Evolutionary conservation across 2,329 filamentous ascomycete species (phyloP).

Genomic region (Colletotrichum acutatum): DNA sequence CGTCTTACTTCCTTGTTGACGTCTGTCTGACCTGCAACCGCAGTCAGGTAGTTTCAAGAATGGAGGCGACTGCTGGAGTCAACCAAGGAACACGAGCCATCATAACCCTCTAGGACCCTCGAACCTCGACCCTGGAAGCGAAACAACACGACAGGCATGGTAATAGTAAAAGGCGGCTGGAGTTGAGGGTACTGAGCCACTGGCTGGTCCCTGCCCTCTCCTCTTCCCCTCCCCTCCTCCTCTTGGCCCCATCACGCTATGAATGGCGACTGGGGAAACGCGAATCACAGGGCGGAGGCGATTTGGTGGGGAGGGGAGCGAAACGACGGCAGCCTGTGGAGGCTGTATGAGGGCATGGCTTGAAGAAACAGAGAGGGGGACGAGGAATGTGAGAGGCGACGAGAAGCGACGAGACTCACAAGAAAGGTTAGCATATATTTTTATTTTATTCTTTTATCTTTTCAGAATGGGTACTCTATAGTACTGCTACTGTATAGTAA

Average conservation of each 20-base stretch:
- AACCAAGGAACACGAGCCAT: conserved; percentile 29
- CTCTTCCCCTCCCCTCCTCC: conserved; percentile 5
- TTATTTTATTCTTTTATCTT: conserved; percentile 5
- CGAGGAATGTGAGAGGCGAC: conserved; percentile 4
- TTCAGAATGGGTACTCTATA: conserved; percentile 9
- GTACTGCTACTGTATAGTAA: background rate
- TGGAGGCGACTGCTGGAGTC: conserved; percentile 9
- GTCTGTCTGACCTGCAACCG: background rate
- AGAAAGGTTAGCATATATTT: conserved; percentile 24
- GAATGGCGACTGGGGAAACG: conserved; percentile 31
- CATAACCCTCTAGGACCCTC: conserved; percentile 15
- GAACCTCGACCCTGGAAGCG: conserved; percentile 24
- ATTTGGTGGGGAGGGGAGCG: conserved; percentile 33
- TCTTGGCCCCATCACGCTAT: conserved; percentile 29
- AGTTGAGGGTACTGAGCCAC: conserved; percentile 6
- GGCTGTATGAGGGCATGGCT: conserved; percentile 18
- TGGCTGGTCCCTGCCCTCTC: conserved; percentile 18
- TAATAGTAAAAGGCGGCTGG: conserved; percentile 27
- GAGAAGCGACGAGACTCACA: conserved; percentile 4
- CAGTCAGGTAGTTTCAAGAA: background rate
- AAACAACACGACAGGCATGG: conserved; percentile 24
- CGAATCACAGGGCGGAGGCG: conserved; percentile 35
- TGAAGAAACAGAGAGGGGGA: conserved; percentile 22
- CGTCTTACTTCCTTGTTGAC: conserved; percentile 1
- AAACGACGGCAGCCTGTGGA: conserved; percentile 32